Percentiles rank a stretch among this genome's conserved stretches.
These are phyloP conservation scores for Thamnidium elegans DNA, from an alignment of 192 early-diverging fungal species.

Conservation along the genomic window DNA sequence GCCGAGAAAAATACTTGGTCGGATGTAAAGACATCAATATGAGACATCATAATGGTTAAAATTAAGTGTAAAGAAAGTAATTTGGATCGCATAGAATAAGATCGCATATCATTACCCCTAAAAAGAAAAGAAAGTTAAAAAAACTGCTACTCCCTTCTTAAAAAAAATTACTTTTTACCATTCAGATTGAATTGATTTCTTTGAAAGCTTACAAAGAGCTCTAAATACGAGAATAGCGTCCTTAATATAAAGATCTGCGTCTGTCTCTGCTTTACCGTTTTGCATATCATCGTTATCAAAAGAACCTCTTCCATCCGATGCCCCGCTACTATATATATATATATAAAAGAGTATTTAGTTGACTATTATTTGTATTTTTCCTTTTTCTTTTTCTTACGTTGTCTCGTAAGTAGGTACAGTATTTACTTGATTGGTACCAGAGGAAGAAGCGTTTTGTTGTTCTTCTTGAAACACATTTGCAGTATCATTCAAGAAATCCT, in stretches of 20 bases:
- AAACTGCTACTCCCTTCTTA: not conserved
- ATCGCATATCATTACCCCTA: constrained; percentile 63
- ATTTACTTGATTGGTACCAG: not conserved
- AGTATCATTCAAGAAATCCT: constrained; percentile 33
- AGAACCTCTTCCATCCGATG: constrained; percentile 17
- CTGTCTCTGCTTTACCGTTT: constrained; percentile 10
- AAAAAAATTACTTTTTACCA: constrained; percentile 31
- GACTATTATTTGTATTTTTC: not conserved
- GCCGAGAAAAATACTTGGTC: constrained; percentile 45
- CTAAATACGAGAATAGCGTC: constrained; percentile 86
- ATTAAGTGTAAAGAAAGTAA: constrained; percentile 81
- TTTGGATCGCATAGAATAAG: constrained; percentile 81
- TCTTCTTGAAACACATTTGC: constrained; percentile 30
- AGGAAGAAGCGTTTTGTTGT: not conserved
- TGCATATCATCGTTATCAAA: constrained; percentile 26
- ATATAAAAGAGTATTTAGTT: not conserved
- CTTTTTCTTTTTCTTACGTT: not conserved
- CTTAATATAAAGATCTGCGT: constrained; percentile 41
- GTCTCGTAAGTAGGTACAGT: not conserved
- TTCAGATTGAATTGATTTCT: constrained; percentile 72
- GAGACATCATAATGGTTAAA: constrained; percentile 67
- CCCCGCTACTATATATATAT: not conserved
- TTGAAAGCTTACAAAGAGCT: constrained; percentile 84
- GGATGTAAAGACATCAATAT: constrained; percentile 70
- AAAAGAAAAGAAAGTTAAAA: not conserved